These are phyloP conservation scores for Lophiostoma macrostomum DNA, from an alignment of 495 filamentous ascomycete species.

Conservation along the genomic window DNA sequence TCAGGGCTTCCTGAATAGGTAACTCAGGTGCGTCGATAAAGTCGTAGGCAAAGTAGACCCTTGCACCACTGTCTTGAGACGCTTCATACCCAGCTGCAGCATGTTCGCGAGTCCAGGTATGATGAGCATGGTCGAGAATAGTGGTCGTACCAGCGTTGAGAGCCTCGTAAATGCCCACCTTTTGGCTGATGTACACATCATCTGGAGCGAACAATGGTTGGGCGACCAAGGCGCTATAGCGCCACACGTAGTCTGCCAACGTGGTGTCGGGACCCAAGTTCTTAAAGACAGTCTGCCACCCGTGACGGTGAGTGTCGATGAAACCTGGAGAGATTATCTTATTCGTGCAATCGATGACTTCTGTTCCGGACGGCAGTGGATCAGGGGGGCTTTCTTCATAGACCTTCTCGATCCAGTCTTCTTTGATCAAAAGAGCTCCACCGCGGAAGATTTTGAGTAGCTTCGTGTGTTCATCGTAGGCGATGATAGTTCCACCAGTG, in stretches of 20 bases:
- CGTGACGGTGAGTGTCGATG: slow-evolving; percentile 55
- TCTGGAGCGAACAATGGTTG: too few species aligned
- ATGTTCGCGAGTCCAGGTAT: not conserved
- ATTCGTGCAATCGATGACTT: slow-evolving; percentile 48
- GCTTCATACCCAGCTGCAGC: not conserved
- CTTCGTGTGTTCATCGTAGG: too few species aligned
- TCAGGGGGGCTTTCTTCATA: slow-evolving; percentile 13
- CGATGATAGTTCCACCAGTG: too few species aligned
- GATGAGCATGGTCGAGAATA: not conserved
- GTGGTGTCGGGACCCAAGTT: not conserved
- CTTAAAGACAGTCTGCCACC: not conserved
- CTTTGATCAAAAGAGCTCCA: too few species aligned
- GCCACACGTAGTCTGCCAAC: too few species aligned
- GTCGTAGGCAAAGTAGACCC: too few species aligned
- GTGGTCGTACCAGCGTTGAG: not conserved
- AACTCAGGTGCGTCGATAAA: too few species aligned
- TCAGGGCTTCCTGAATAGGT: too few species aligned
- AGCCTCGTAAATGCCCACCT: not conserved
- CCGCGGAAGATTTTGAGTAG: too few species aligned
- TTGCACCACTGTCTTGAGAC: not conserved
- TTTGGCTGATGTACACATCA: not conserved
- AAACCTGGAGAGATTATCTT: slow-evolving; percentile 60
- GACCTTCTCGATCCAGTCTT: slow-evolving; percentile 35
- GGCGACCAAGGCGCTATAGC: too few species aligned
- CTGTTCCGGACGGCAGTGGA: not conserved